Evolutionary conservation across 1,139 yeast genomes (phyloP).

Genomic region (Suhomyces maxii): DNA sequence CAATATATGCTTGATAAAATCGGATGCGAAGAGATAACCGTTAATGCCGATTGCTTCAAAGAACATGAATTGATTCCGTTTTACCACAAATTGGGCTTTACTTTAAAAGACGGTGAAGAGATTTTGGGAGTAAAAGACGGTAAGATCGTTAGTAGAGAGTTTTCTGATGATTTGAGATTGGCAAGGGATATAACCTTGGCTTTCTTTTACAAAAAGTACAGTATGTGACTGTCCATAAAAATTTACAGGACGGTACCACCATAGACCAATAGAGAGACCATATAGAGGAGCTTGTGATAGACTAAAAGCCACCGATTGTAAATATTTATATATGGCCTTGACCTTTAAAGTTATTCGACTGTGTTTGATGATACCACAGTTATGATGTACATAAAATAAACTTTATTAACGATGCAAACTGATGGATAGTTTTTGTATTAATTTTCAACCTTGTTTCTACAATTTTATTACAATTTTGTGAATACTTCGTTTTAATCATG

Average conservation of each 20-base stretch:
- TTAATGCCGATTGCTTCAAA: constrained; percentile 45
- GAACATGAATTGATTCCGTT: constrained; percentile 55
- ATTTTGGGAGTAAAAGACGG: constrained; percentile 9
- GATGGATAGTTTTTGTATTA: no score
- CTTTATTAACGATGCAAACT: no score
- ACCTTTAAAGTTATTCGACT: no score
- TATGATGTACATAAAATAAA: no score
- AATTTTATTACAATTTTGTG: no score
- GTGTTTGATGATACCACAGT: no score
- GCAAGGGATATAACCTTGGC: not conserved
- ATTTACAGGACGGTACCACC: no score
- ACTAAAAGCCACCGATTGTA: no score
- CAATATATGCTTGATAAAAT: not conserved
- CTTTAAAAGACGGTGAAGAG: constrained; percentile 25
- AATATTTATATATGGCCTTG: no score
- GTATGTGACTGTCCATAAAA: not conserved
- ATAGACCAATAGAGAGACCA: no score
- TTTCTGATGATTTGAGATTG: not conserved
- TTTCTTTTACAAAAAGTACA: not conserved
- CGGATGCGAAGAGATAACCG: not conserved
- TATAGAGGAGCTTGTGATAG: no score
- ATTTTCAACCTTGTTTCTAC: no score
- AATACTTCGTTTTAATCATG: not conserved
- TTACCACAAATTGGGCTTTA: constrained; percentile 30
- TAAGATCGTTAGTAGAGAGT: not conserved